Percentiles rank a stretch among this genome's conserved stretches.
Evolutionary conservation across 164 flowering plant genomes (phyloP).

Genomic region (Sextonia rubra): DNA sequence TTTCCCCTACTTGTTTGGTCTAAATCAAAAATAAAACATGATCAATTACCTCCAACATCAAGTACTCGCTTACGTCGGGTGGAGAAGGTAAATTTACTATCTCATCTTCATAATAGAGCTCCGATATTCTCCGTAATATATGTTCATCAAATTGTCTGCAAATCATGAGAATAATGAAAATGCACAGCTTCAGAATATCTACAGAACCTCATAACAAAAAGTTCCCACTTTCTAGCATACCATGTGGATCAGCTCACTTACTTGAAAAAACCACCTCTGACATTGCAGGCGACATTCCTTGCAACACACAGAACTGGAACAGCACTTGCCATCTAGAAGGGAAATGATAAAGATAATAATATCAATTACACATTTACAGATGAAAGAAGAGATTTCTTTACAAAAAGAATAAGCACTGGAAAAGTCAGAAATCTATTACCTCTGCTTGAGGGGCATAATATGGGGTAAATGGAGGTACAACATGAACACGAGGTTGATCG

Average conservation of each 20-base stretch:
- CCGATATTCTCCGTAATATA: constrained; percentile 50
- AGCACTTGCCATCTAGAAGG: constrained; percentile 64
- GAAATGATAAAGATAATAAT: neutral
- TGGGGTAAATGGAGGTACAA: constrained; percentile 92
- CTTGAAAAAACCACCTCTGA: constrained; percentile 93
- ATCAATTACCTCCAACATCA: constrained; percentile 69
- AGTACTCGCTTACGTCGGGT: constrained; percentile 88
- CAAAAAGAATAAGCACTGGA: neutral
- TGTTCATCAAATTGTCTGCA: constrained; percentile 86
- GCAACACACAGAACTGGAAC: constrained; percentile 96
- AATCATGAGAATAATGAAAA: constrained; percentile 5
- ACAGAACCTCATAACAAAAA: neutral
- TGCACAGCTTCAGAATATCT: neutral
- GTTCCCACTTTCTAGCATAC: neutral
- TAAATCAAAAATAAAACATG: constrained; percentile 4
- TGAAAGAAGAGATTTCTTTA: neutral
- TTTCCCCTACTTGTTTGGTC: too few relatives aligned
- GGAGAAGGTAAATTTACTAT: constrained; percentile 54
- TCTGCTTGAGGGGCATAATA: constrained; percentile 99
- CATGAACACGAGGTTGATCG: constrained; percentile 96
- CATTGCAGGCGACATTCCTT: constrained; percentile 98
- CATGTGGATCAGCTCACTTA: constrained; percentile 28
- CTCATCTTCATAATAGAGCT: constrained; percentile 75
- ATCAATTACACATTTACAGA: neutral
- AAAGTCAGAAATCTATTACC: constrained; percentile 36